Evolutionary conservation across 2,329 filamentous ascomycete species (phyloP).

Genomic region (Capronia americana): DNA sequence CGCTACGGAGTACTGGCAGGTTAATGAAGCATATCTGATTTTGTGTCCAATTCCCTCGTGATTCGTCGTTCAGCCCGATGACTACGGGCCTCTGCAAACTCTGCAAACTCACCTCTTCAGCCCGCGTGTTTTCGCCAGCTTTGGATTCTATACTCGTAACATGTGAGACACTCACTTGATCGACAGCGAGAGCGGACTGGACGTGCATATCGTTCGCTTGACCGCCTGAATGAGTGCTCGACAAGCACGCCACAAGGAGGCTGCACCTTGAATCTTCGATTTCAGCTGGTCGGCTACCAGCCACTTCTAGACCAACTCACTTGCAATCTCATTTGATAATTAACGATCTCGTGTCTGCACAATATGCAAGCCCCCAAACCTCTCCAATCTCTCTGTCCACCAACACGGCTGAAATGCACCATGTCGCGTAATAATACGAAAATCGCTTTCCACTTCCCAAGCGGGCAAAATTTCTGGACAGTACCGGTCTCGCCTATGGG

Average conservation of each 20-base stretch:
- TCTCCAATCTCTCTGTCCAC: not conserved
- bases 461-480: not conserved
- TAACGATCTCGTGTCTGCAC: not conserved
- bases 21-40: not conserved
- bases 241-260: not conserved
- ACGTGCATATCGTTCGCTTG: not conserved
- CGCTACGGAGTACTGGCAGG: not conserved
- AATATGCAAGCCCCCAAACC: not conserved
- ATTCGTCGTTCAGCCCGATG: conserved; percentile 1
- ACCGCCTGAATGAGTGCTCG: not conserved
- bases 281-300: not conserved
- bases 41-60: not conserved
- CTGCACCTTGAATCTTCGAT: not conserved
- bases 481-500: not conserved
- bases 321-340: not conserved
- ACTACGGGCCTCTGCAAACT: not conserved
- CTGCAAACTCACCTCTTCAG: not conserved
- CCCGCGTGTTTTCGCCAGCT: not conserved
- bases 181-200: not conserved
- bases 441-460: not conserved
- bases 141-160: not conserved
- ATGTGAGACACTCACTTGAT: not conserved
- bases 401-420: not conserved
- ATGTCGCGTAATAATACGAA: not conserved
- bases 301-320: not conserved